Evolutionary conservation across 805 yeast species (phyloP), one percentile per base, ranked within the genome.

Genomic region (Torulaspora indica): DNA sequence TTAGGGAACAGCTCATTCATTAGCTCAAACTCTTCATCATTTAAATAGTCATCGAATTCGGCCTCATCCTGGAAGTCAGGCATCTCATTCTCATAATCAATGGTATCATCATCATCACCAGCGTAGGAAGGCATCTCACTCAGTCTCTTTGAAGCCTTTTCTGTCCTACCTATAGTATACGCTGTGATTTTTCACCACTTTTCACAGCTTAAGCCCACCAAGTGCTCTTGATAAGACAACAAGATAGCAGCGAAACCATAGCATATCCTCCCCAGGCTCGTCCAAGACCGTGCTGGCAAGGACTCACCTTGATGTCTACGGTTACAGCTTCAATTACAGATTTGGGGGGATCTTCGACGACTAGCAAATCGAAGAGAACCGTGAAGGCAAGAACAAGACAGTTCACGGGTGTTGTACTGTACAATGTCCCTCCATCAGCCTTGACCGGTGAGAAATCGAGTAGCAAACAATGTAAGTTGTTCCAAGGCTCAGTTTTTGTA

Each of bases 1-100:
- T 54, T 38, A 2, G 82, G 82, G 31, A 79, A 67, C n/a, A 66
- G 42, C 2, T 66, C 71, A 48, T 72, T 69, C 52, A 79, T 66
- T 22, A 69, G 63, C 42, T 63, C 66, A 42, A 68, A 63, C 36
- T 64, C 68, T 35, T 64, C 66, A 39, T 63, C 66, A 46, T 61
- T 63, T 46, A 64, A 57, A 49, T 61, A 62, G 31, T 62, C 68
- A 38, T 63, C 68, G 24, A 64, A 52, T n/a, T 62, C 69, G 10
- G 64, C 71, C 47, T 72, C 76, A 38, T 68, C 64, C 15, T 55
- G 63, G 35, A 64, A 63, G 7, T 59, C 63, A 2, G 62, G 64
- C 25, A 65, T 56, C 15, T 63, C 65, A 20, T 66, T 67, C 13
- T 57, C 64, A 33, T 58, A 58, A 35, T 56, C 56, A 14, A 40